Conservation (phyloP, 148 eudicot genomes). For the Vaccinium corymbosum region DNA sequence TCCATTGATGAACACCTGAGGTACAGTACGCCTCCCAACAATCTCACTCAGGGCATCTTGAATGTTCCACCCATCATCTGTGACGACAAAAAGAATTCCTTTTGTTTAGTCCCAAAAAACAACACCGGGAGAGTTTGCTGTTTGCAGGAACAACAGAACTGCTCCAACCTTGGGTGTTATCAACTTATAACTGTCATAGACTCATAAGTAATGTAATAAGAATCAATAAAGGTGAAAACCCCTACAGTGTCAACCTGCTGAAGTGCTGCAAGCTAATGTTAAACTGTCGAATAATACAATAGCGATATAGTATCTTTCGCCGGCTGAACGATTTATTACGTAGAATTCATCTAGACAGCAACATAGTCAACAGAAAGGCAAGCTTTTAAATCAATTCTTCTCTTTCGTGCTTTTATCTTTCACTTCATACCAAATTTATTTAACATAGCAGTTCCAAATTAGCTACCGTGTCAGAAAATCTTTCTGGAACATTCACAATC, state of each 20-base stretch:
- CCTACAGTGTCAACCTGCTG: not conserved
- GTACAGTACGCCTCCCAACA: conserved; percentile 87
- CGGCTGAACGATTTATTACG: not conserved
- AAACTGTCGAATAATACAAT: not conserved
- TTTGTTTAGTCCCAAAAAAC: not conserved
- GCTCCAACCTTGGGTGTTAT: not conserved
- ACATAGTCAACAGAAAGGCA: not conserved
- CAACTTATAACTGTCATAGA: not conserved
- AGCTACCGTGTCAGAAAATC: not conserved
- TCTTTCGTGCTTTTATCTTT: not conserved
- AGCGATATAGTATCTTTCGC: not conserved
- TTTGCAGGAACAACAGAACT: not conserved
- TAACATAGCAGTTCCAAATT: not conserved
- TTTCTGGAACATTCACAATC: not conserved
- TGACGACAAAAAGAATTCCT: conserved; percentile 11
- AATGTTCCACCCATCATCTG: conserved; percentile 78
- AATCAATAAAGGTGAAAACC: not conserved
- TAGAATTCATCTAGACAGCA: not conserved
- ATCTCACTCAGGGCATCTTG: conserved; percentile 71
- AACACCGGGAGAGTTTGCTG: not conserved
- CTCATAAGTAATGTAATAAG: not conserved
- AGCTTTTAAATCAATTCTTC: not conserved
- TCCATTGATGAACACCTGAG: conserved; percentile 91
- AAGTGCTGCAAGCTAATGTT: not conserved
- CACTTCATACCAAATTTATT: not conserved